phyloP scores from a whole-genome alignment of 2,329 filamentous ascomycete species.

The Fusarium xyrophilum region DNA sequence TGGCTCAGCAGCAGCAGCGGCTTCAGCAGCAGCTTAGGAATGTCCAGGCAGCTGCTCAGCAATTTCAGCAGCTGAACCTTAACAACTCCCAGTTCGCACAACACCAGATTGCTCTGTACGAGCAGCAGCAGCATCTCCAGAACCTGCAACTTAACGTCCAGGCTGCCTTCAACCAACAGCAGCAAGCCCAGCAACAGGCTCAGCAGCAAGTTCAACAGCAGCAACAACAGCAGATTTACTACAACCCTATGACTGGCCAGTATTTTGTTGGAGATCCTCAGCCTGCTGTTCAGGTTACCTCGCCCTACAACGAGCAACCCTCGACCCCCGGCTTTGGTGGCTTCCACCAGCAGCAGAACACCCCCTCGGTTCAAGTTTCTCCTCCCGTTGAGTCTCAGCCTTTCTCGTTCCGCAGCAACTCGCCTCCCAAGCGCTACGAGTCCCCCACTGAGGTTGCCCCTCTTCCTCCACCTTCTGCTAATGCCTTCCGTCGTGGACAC shows the following conservation, averaged over 20 bases:
- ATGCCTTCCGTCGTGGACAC: conserved; percentile 91
- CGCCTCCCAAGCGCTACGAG: conserved; percentile 70
- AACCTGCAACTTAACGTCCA: conserved; percentile 50
- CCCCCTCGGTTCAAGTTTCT: conserved; percentile 81
- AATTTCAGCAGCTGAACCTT: conserved; percentile 79
- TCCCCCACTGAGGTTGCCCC: conserved; percentile 73
- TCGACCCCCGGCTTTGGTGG: conserved; percentile 46
- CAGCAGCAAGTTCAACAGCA: conserved; percentile 58
- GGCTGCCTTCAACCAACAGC: conserved; percentile 46
- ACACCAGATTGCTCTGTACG: conserved; percentile 56
- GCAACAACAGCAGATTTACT: conserved; percentile 80
- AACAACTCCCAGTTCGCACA: conserved; percentile 59
- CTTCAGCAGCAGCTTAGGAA: conserved; percentile 90
- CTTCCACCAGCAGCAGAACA: conserved; percentile 55
- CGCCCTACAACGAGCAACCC: conserved; percentile 54
- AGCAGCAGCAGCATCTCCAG: conserved; percentile 52
- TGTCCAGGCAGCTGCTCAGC: conserved; percentile 82
- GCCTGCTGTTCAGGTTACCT: conserved; percentile 52
- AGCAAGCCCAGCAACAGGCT: conserved; percentile 52
- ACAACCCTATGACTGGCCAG: conserved; percentile 86
- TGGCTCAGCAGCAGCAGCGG: conserved; percentile 93
- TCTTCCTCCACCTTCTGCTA: conserved; percentile 85
- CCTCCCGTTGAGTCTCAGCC: conserved; percentile 71
- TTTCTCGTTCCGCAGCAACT: conserved; percentile 65
- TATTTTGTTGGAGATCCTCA: conserved; percentile 76